Evolutionary conservation across 495 filamentous ascomycete genomes (phyloP).

Genomic region (Hypoxylon subgilvum): DNA sequence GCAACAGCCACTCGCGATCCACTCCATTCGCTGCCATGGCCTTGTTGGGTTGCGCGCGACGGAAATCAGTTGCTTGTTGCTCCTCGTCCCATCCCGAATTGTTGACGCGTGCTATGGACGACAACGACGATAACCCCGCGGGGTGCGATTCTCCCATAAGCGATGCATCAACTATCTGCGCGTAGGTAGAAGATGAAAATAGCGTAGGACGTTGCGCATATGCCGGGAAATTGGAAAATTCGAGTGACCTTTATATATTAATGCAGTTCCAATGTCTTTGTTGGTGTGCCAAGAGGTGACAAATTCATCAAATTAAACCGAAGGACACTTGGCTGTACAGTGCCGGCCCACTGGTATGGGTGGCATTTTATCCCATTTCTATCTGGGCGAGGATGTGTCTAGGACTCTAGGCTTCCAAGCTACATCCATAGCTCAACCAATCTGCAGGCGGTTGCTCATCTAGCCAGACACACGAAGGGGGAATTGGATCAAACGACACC

Average conservation of each 20-base stretch:
- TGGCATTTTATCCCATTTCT: slow-evolving; percentile 9
- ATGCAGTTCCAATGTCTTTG: not conserved
- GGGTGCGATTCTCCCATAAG: slow-evolving; percentile 26
- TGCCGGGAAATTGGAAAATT: not conserved
- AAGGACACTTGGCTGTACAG: slow-evolving; percentile 17
- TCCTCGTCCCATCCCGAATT: slow-evolving; percentile 24
- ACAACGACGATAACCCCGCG: slow-evolving; percentile 12
- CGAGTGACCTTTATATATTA: slow-evolving; percentile 11
- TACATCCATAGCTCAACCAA: not conserved
- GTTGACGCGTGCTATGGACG: slow-evolving; percentile 7
- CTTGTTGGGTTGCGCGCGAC: slow-evolving; percentile 6
- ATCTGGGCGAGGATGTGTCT: slow-evolving; percentile 15
- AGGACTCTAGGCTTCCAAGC: no score
- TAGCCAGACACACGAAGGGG: no score
- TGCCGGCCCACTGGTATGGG: not conserved
- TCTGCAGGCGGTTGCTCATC: slow-evolving; percentile 20
- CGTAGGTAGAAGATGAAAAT: slow-evolving; percentile 2
- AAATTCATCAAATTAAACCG: slow-evolving; percentile 11
- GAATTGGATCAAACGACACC: no score
- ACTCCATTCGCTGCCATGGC: slow-evolving; percentile 7
- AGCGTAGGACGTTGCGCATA: not conserved
- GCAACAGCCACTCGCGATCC: slow-evolving; percentile 27
- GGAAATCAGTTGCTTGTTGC: slow-evolving; percentile 10
- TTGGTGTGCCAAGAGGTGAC: slow-evolving; percentile 10
- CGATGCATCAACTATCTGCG: slow-evolving; percentile 12